Percentiles rank a stretch among this genome's conserved stretches.
phyloP scores from a whole-genome alignment of 2,329 filamentous ascomycete species.

The Tolypocladium nubicola region DNA sequence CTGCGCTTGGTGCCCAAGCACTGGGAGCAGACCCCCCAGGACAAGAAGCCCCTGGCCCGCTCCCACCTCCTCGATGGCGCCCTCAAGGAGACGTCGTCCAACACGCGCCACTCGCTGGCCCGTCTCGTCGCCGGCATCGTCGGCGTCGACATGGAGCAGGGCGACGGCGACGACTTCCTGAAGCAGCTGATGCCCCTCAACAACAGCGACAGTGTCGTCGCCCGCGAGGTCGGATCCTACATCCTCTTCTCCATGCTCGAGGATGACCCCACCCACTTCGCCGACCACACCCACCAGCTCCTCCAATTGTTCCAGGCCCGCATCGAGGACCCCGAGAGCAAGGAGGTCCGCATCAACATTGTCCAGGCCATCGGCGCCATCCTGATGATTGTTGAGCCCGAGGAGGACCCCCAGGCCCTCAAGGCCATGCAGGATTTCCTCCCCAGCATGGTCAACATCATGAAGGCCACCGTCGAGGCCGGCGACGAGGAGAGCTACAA shows the following conservation, averaged over 20 bases:
- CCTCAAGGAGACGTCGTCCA: constrained; percentile 64
- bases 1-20: constrained; percentile 74
- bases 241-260: constrained; percentile 89
- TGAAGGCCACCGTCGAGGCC: constrained; percentile 72
- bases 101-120: constrained; percentile 76
- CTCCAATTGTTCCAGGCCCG: constrained; percentile 78
- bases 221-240: constrained; percentile 86
- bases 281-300: constrained; percentile 68
- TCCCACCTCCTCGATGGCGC: constrained; percentile 76
- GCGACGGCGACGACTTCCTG: constrained; percentile 76
- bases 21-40: constrained; percentile 64
- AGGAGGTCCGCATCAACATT: constrained; percentile 90
- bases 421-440: constrained; percentile 69
- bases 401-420: constrained; percentile 68
- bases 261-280: constrained; percentile 74
- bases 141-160: constrained; percentile 61
- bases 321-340: constrained; percentile 81
- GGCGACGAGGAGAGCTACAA: constrained; percentile 81
- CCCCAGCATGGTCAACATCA: constrained; percentile 78
- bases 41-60: constrained; percentile 71
- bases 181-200: constrained; percentile 70
- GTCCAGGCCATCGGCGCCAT: constrained; percentile 82
- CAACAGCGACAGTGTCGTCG: constrained; percentile 60
- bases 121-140: constrained; percentile 83
- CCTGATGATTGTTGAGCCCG: constrained; percentile 76